These are phyloP conservation scores for Otatea glauca DNA, from an alignment of 176 grass and related monocot genomes.

Conservation along the genomic window DNA sequence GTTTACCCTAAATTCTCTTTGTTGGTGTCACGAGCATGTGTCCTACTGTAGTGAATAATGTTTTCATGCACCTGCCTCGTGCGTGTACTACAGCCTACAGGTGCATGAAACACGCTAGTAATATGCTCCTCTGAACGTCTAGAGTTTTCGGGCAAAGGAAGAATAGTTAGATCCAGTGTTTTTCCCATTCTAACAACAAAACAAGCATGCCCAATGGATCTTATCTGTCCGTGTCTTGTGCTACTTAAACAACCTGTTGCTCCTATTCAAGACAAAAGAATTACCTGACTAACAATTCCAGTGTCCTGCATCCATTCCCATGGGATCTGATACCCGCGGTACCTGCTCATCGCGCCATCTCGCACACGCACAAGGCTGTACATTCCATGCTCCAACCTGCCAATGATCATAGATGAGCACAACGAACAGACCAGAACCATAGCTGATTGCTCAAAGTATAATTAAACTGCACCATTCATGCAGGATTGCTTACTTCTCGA, in stretches of 20 bases:
- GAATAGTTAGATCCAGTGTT: background rate
- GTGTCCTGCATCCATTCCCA: conserved; percentile 97
- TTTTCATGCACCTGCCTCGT: background rate
- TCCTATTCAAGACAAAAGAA: background rate
- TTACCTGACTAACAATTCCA: conserved; percentile 85
- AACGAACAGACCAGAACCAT: background rate
- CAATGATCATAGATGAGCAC: conserved; percentile 20
- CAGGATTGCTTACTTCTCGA: conserved; percentile 70
- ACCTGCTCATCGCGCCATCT: conserved; percentile 71
- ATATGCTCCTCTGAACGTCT: background rate
- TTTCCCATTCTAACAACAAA: background rate
- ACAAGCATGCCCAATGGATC: background rate
- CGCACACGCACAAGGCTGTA: conserved; percentile 70
- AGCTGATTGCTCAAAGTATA: background rate
- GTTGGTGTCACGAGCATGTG: background rate
- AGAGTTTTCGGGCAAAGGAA: background rate
- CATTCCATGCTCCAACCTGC: conserved; percentile 82
- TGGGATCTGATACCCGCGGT: conserved; percentile 78
- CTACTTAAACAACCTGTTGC: background rate
- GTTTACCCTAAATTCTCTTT: background rate
- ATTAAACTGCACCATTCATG: background rate
- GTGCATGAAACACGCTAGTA: background rate
- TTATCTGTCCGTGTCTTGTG: background rate
- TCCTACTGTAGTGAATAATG: background rate
- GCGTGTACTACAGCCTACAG: background rate